Evolutionary conservation across 2,329 filamentous ascomycete species (phyloP), one percentile per base, ranked within the genome.

Genomic region (Fusarium piperis): DNA sequence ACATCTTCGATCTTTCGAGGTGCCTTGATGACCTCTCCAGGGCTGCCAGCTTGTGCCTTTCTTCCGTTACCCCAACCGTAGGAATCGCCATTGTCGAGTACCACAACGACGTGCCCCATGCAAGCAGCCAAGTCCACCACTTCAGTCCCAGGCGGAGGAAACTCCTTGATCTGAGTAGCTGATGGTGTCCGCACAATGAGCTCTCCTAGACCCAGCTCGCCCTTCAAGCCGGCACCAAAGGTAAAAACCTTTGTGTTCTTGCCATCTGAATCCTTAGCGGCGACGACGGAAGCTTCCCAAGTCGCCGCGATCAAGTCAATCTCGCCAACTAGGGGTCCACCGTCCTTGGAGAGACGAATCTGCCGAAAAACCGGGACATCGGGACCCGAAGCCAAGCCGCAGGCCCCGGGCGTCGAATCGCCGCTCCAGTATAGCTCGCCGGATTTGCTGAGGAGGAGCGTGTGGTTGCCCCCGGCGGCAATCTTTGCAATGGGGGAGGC

Each of bases 21-120:
- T 16, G 76, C 77, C 81, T 88, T 86, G 3, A 91, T 78, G 30
- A 90, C 78, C 7, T 82, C 84, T 30, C 83, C 82, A 0, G 87
- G 86, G 44, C 84, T 81, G 1, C 94, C 95, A 1, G 97, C 83
- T 79, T 99, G 95, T 0, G 93, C 93, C 78, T 97, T 96, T 26
- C 94, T 88, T 15, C 93, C 92, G 75, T 90, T 93, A 0, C 96
- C 96, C 95, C 95, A 98, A 3, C 94, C 95, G 78, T 93, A 97
- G 2, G 91, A 91, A 16, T 92, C 87, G 0, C 95, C 95, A 77
- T 92, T 92, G 46, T 87, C 88, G 4, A 97, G 81, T 0, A 98
- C 88, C 2, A 85, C 89, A 16, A 97, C 88, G 0, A 90, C 90
- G 78, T 99, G 96, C 23, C 90, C 90, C 85, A 97, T 92, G 33